Percentiles rank a stretch among this genome's conserved stretches.
Conservation (phyloP, 768 basidiomycete genomes). For the Russula sp. region DNA sequence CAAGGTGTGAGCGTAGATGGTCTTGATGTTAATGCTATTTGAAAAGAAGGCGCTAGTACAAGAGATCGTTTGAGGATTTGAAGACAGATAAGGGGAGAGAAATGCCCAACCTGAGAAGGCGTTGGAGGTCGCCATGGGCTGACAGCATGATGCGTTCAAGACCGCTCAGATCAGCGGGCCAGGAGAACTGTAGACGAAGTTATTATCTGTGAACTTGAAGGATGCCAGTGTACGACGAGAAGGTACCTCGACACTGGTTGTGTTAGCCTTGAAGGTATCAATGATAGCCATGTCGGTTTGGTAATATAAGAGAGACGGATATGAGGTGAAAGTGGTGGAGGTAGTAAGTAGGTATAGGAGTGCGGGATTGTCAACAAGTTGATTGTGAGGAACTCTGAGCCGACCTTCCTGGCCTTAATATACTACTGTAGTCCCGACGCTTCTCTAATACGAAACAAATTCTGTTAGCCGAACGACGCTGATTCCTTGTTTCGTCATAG, state of each 20-base stretch:
- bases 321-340: not conserved
- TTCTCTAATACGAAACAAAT: not conserved
- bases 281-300: constrained; percentile 28
- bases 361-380: too few species aligned
- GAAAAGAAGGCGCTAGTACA: too few species aligned
- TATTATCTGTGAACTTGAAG: not conserved
- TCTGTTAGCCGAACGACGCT: not conserved
- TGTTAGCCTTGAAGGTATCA: constrained; percentile 30
- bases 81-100: too few species aligned
- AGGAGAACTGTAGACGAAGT: constrained; percentile 32
- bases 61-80: too few species aligned
- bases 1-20: too few species aligned
- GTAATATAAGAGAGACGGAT: not conserved
- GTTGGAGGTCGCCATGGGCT: constrained; percentile 67
- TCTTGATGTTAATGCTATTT: too few species aligned
- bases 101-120: too few species aligned
- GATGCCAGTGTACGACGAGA: not conserved
- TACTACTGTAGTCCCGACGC: not conserved
- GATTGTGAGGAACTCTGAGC: not conserved
- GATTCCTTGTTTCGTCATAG: not conserved
- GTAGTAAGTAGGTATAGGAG: not conserved
- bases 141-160: constrained; percentile 68
- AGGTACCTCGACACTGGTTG: constrained; percentile 29
- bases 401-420: constrained; percentile 1
- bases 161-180: constrained; percentile 50